Conservation (phyloP, 2,329 filamentous ascomycete species). For the Eutypa lata region DNA sequence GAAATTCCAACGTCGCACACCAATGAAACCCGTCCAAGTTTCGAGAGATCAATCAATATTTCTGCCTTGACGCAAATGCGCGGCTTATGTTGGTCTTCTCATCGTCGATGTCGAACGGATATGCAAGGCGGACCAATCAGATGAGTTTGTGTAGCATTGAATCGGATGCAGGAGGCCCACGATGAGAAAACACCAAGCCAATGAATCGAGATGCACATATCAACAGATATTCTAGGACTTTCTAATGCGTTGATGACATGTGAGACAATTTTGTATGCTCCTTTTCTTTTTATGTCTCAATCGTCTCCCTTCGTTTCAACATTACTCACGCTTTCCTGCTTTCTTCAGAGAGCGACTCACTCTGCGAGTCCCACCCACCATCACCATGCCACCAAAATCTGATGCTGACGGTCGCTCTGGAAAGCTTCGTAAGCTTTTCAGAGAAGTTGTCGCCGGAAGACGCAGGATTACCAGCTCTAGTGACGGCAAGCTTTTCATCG, state of each 20-base stretch:
- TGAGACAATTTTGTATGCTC: neutral
- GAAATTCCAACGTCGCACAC: neutral
- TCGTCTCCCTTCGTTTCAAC: neutral
- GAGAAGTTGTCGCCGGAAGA: conserved; percentile 19
- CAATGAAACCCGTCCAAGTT: neutral
- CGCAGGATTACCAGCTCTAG: conserved; percentile 14
- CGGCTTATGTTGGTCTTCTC: neutral
- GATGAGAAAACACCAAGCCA: neutral
- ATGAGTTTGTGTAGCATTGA: neutral
- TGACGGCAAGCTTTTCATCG: conserved; percentile 29
- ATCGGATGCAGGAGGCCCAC: neutral
- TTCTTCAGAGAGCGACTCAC: neutral
- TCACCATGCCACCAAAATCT: neutral
- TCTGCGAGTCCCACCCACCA: neutral
- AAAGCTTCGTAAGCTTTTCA: conserved; percentile 14
- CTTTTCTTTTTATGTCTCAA: neutral
- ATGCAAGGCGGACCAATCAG: neutral
- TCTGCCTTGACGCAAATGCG: neutral
- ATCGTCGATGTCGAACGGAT: neutral
- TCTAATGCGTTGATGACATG: neutral
- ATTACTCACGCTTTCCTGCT: neutral
- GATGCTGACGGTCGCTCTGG: neutral
- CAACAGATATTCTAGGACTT: neutral
- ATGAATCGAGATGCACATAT: neutral
- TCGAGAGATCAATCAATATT: neutral